Percentiles rank a stretch among this genome's conserved stretches.
Evolutionary conservation across 2,329 filamentous ascomycete species (phyloP).

Genomic region (Ceratocystis papillata): DNA sequence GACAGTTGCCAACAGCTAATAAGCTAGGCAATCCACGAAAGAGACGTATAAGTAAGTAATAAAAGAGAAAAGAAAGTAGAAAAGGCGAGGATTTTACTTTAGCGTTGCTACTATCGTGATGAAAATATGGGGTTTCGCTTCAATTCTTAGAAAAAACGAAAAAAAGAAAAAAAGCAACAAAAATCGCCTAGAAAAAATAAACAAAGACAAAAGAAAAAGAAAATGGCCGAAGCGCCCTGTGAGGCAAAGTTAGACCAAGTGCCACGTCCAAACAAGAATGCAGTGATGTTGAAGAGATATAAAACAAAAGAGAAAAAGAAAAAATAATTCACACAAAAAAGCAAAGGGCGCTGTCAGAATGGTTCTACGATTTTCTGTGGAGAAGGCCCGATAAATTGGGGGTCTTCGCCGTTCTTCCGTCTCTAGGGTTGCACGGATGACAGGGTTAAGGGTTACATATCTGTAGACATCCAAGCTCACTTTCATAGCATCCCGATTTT

Average conservation of each 20-base stretch:
- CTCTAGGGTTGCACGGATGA: neutral
- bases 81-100: no score
- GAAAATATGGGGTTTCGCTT: neutral
- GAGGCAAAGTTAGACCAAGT: neutral
- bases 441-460: neutral
- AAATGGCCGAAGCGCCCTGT: neutral
- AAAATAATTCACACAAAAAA: neutral
- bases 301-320: neutral
- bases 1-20: neutral
- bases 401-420: slow-evolving; percentile 9
- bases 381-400: slow-evolving; percentile 14
- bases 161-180: neutral
- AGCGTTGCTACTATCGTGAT: neutral
- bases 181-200: neutral
- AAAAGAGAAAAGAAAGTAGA: no score
- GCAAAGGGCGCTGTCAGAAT: neutral
- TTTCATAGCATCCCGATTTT: neutral
- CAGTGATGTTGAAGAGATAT: neutral
- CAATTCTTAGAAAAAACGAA: neutral
- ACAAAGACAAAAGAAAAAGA: neutral
- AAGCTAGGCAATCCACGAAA: no score
- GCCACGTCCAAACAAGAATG: neutral
- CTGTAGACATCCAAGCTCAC: neutral
- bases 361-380: neutral
- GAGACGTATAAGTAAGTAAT: no score